These are phyloP conservation scores for Phialocephala sp. DNA, from an alignment of 2,329 filamentous ascomycete species.

Conservation along the genomic window DNA sequence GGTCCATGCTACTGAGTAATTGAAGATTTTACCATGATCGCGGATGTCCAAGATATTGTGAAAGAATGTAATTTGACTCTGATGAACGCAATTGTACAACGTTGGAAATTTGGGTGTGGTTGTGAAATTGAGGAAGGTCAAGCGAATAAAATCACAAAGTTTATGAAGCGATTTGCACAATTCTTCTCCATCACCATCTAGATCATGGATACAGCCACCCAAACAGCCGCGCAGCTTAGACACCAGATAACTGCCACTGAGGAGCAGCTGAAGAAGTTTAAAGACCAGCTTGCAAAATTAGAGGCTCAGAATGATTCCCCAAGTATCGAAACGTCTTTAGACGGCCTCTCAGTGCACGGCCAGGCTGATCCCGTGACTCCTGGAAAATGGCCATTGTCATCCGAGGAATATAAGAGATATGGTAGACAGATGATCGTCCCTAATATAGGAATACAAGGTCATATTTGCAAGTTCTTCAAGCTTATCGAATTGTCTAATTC, in stretches of 20 bases:
- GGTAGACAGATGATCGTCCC: conserved; percentile 90
- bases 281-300: conserved; percentile 49
- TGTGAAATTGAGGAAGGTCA: conserved; percentile 19
- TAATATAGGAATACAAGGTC: conserved; percentile 76
- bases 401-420: conserved; percentile 83
- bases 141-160: conserved; percentile 19
- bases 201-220: conserved; percentile 47
- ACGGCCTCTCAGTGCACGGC: not conserved
- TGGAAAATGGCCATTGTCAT: conserved; percentile 69
- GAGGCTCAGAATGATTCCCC: conserved; percentile 27
- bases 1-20: conserved; percentile 25
- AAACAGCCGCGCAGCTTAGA: conserved; percentile 48
- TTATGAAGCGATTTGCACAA: conserved; percentile 26
- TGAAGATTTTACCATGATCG: conserved; percentile 30
- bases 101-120: conserved; percentile 8
- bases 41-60: not conserved
- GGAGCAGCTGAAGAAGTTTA: conserved; percentile 53
- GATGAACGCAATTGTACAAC: not conserved
- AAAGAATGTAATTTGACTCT: conserved; percentile 1
- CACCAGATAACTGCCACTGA: conserved; percentile 55
- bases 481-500: conserved; percentile 12
- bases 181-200: conserved; percentile 17
- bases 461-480: conserved; percentile 22
- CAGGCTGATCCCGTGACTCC: conserved; percentile 26
- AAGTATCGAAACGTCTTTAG: not conserved